Base-by-base conservation (phyloP, 73 alveolate species). In the Paramecium sexaurelia region DNA sequence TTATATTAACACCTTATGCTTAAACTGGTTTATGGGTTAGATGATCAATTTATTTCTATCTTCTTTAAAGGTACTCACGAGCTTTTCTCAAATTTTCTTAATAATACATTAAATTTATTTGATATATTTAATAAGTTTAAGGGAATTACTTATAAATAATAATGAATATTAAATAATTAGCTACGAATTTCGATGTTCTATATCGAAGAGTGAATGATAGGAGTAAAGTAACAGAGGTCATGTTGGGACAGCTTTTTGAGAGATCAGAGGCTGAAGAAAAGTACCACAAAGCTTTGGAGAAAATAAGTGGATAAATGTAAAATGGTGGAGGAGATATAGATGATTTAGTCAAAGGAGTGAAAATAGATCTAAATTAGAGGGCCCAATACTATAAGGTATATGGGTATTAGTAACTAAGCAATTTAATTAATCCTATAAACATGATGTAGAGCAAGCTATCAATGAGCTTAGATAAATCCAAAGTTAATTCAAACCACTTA, bases 251-350 rank as follows among this genome's bases (percentile, higher is more conserved):
- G 29, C 73, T 78, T 17, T 19, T 43, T 6, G 90, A 78, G 43
- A 6, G 90, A 41, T 39, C 90, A 11, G 90, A 78, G 13, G 73
- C 90, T 9, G 90, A 78, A 43, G 90, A 78, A n/a, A 78, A 78
- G 55, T 78, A 78, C 15, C 68, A 39, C 73, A 78, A 78, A 27
- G 40, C 43, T 41, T 43, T 78, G 40, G 90, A 78, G 73, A 37
- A 43, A 43, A 78, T 78, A 24, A 41, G 75, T 78, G 43, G 43
- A 24, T 19, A 32, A 29, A 78, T 78, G 90, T 27, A 78, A 40
- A 41, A 39, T 39, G 55, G 75, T 39, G 90, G 90, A 22, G 90
- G 90, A 24, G 90, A 78, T 9, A 78, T 78, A 6, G 90, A 78
- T 41, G 90, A 78, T 78, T 33, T 78, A 17, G 90, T 78, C 15